Evolutionary conservation across 2,329 filamentous ascomycete genomes (phyloP), one percentile per base, ranked within the genome.

Genomic region (Penicillium digitatum): DNA sequence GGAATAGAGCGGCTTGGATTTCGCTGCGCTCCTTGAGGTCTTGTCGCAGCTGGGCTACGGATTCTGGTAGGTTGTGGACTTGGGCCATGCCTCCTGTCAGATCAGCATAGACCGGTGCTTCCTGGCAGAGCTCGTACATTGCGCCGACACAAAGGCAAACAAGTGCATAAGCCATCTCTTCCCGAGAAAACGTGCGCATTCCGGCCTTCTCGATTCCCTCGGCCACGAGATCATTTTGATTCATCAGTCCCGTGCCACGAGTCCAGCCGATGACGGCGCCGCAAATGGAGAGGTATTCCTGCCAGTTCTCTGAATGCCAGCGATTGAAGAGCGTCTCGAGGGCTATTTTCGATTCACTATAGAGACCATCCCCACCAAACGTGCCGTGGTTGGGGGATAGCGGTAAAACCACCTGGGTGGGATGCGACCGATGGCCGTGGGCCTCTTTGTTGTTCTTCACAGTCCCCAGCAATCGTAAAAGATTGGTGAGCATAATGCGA

Each of bases 91-190:
- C 94, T 70, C 94, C 94, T 77, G 97, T 99, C 48, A 99, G 81
- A 76, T 99, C 94, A 59, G 94, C 94, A 76, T 94, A 97, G 56
- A 99, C 90, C 12, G 94, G 94, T 78, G 96, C 90, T 42, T 84
- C 81, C 78, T 99, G 94, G 81, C 94, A 99, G 43, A 99, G 84
- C 71, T 97, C 90, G 64, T 96, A 91, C 66, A 99, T 89, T 27
- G 87, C 83, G 34, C 93, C 92, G 1, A 91, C 89, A 93, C 99
- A 96, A 48, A 99, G 84, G 64, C 94, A 93, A 44, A 99, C 84
- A 62, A 99, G 77, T 77, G 99, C 99, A 82, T 99, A 99, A n/a
- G 94, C 94, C 94, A 99, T 99, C 76, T 99, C n/a, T n/a, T n/a
- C 91, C 77, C 97, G 93, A 11, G 93, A 97, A 81, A 99, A 99